Evolutionary conservation across 2,329 filamentous ascomycete genomes (phyloP).

Genomic region (Geosmithia flava): DNA sequence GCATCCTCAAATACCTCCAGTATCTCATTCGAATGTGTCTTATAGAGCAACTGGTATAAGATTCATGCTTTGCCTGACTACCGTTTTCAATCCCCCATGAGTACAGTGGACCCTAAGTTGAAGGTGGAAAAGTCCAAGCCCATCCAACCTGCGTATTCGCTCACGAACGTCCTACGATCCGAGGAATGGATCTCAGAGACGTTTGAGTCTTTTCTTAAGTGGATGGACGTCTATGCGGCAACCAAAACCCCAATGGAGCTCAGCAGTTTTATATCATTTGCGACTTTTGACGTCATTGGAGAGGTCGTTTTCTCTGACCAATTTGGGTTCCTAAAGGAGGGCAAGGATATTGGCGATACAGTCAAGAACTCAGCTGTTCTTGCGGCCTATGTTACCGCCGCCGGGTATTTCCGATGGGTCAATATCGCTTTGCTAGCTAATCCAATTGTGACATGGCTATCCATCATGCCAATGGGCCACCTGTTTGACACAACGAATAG

Average conservation of each 20-base stretch:
- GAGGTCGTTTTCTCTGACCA: slow-evolving; percentile 5
- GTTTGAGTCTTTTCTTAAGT: slow-evolving; percentile 1
- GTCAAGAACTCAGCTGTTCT: slow-evolving; percentile 11
- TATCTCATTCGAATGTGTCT: too few relatives aligned
- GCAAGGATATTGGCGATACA: slow-evolving; percentile 14
- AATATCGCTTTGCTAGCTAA: slow-evolving; percentile 13
- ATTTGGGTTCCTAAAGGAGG: slow-evolving; percentile 6
- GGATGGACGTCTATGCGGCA: slow-evolving; percentile 4
- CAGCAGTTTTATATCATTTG: slow-evolving; percentile 5
- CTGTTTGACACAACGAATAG: slow-evolving; percentile 10
- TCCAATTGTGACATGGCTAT: slow-evolving; percentile 12
- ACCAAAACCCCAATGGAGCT: slow-evolving; percentile 3
- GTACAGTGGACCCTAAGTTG: slow-evolving; percentile 3
- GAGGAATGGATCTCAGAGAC: slow-evolving; percentile 3
- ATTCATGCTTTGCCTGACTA: slow-evolving; percentile 5
- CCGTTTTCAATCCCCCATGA: slow-evolving; percentile 5
- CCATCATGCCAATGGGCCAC: slow-evolving; percentile 14
- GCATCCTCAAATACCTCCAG: too few relatives aligned
- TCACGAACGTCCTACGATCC: slow-evolving; percentile 3
- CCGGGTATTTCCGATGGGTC: slow-evolving; percentile 12
- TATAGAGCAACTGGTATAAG: slow-evolving; percentile 6
- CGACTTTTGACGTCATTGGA: slow-evolving; percentile 5
- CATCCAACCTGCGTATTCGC: slow-evolving; percentile 3
- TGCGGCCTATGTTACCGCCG: slow-evolving; percentile 7
- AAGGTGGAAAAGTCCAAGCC: slow-evolving; percentile 5